Conservation (phyloP, 2,329 filamentous ascomycete genomes). For the Cladosporium phlei region DNA sequence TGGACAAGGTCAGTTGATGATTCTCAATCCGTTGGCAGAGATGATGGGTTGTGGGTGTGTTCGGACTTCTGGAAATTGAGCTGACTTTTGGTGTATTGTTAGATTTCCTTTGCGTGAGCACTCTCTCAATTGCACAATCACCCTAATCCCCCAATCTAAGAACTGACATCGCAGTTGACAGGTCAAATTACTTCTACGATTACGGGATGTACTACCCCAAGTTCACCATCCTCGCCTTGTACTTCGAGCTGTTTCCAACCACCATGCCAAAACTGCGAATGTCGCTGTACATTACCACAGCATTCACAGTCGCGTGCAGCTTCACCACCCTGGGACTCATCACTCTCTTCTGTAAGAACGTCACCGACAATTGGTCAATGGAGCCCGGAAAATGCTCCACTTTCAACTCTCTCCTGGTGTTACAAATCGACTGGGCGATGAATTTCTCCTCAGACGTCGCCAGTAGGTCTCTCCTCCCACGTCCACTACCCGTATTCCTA, state of each 20-base stretch:
- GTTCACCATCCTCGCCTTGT: background rate
- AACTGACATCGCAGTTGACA: background rate
- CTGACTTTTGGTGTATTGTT: background rate
- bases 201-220: constrained; percentile 4
- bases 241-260: background rate
- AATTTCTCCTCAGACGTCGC: constrained; percentile 2
- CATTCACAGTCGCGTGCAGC: background rate
- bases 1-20: background rate
- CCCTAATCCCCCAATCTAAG: background rate
- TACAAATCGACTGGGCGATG: constrained; percentile 5
- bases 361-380: background rate
- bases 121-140: background rate
- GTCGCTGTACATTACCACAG: background rate
- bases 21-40: no score
- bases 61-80: background rate
- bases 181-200: constrained; percentile 6
- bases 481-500: background rate
- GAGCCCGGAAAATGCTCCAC: background rate
- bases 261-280: background rate
- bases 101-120: constrained; percentile 6
- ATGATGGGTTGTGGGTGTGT: background rate
- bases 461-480: background rate
- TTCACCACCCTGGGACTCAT: background rate
- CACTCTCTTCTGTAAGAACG: background rate
- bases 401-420: constrained; percentile 2